Evolutionary conservation across 805 yeast species (phyloP).

Genomic region (Suhomyces vadensis): DNA sequence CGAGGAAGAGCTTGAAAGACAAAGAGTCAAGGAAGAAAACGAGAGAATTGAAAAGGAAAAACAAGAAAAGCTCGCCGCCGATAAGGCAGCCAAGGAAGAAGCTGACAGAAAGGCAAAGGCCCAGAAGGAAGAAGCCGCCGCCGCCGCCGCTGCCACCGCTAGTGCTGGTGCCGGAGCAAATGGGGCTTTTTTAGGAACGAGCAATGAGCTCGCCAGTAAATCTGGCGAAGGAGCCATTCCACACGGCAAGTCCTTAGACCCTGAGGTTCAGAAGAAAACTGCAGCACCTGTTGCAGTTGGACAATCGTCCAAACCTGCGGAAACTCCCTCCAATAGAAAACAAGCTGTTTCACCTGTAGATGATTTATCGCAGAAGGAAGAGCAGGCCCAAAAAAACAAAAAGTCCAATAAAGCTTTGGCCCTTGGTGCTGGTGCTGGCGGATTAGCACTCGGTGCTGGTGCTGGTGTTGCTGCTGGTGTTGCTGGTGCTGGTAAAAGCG

Average conservation of each 20-base stretch:
- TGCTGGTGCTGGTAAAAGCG: conserved; percentile 22
- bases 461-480: conserved; percentile 31
- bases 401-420: conserved; percentile 10
- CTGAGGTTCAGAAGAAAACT: neutral
- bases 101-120: conserved; percentile 22
- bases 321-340: neutral
- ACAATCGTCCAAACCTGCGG: neutral
- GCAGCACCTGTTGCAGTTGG: neutral
- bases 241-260: neutral
- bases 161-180: neutral
- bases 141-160: neutral
- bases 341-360: conserved; percentile 5
- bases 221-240: conserved; percentile 21
- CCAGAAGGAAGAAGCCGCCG: conserved; percentile 29
- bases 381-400: conserved; percentile 7
- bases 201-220: conserved; percentile 29
- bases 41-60: conserved; percentile 21
- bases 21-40: conserved; percentile 14
- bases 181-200: conserved; percentile 25
- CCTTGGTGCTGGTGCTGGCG: conserved; percentile 20
- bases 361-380: conserved; percentile 9
- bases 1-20: conserved; percentile 18
- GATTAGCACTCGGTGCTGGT: conserved; percentile 28
- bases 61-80: conserved; percentile 25
- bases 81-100: conserved; percentile 13